Conservation (phyloP, 768 basidiomycete species). For the Asterophora lycoperdoides region DNA sequence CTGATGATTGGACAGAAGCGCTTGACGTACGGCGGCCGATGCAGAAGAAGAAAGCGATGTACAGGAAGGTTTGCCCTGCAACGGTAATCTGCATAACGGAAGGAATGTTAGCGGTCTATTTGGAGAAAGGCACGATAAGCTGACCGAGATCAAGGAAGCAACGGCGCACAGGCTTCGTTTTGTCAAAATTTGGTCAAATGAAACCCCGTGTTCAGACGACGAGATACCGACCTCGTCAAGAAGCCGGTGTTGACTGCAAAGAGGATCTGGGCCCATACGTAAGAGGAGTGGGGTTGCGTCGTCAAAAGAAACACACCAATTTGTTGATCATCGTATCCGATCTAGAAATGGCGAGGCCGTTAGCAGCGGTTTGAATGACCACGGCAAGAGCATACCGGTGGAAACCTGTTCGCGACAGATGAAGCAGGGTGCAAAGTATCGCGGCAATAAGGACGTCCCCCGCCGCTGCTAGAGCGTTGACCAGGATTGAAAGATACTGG, state of each 20-base stretch:
- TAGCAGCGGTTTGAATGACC: not conserved
- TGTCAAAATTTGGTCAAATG: conserved; percentile 8
- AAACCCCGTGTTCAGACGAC: not conserved
- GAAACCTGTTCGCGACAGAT: conserved; percentile 46
- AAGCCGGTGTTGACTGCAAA: conserved; percentile 43
- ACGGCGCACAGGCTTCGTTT: conserved; percentile 46
- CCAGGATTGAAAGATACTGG: conserved; percentile 36
- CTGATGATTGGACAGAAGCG: not conserved
- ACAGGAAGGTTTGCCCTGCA: conserved; percentile 47
- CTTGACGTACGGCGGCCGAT: conserved; percentile 49
- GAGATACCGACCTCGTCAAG: conserved; percentile 26
- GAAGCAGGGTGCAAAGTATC: conserved; percentile 38
- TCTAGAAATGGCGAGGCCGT: conserved; percentile 15
- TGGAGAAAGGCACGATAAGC: conserved; percentile 11
- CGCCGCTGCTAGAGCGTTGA: conserved; percentile 42
- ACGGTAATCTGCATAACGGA: conserved; percentile 38
- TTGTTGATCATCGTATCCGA: conserved; percentile 48
- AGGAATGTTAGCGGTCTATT: not conserved
- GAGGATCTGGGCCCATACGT: conserved; percentile 28
- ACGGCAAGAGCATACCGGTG: conserved; percentile 26
- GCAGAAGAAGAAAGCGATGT: conserved; percentile 57
- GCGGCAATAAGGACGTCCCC: conserved; percentile 45
- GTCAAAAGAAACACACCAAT: conserved; percentile 24
- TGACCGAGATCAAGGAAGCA: conserved; percentile 48
- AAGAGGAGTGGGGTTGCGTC: not conserved